phyloP scores from a whole-genome alignment of 495 filamentous ascomycete species.

The Friedmanniomyces endolithicus region DNA sequence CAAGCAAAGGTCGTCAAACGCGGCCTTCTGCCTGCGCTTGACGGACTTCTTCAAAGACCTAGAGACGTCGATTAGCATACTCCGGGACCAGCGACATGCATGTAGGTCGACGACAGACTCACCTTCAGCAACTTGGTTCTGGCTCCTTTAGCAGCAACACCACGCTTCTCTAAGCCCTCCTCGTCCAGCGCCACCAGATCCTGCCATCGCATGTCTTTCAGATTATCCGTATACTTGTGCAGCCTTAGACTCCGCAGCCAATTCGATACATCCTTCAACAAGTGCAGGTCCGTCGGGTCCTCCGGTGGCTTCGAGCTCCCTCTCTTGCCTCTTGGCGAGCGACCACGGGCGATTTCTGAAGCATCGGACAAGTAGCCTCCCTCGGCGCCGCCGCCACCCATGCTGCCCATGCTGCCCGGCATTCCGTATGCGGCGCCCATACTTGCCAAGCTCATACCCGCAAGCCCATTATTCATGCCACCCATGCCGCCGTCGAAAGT shows the following conservation, averaged over 20 bases:
- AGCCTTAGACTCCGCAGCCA: constrained; percentile 91
- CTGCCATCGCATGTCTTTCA: constrained; percentile 96
- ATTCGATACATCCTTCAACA: constrained; percentile 88
- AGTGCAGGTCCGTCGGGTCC: constrained; percentile 81
- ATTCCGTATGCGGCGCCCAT: neutral
- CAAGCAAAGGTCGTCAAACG: neutral
- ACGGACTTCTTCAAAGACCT: constrained; percentile 86
- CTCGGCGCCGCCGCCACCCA: constrained; percentile 37
- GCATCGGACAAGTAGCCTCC: constrained; percentile 86
- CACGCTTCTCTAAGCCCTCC: constrained; percentile 80
- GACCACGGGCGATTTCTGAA: constrained; percentile 75
- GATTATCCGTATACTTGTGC: constrained; percentile 96
- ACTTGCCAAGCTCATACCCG: constrained; percentile 57
- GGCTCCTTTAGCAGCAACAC: constrained; percentile 89
- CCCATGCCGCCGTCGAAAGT: constrained; percentile 74
- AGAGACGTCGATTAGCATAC: no score
- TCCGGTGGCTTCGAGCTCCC: constrained; percentile 96
- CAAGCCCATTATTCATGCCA: constrained; percentile 55
- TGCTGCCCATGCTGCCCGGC: neutral
- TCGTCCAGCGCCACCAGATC: constrained; percentile 87
- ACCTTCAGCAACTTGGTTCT: constrained; percentile 98
- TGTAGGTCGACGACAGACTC: constrained; percentile 18
- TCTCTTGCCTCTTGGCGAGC: constrained; percentile 82
- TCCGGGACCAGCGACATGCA: no score
- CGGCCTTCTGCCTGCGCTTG: constrained; percentile 39